A percentile compares a stretch with the other conserved stretches of the same genome.
These are phyloP conservation scores for Colletotrichum scovillei DNA, from an alignment of 2,329 filamentous ascomycete species.

Conservation along the genomic window DNA sequence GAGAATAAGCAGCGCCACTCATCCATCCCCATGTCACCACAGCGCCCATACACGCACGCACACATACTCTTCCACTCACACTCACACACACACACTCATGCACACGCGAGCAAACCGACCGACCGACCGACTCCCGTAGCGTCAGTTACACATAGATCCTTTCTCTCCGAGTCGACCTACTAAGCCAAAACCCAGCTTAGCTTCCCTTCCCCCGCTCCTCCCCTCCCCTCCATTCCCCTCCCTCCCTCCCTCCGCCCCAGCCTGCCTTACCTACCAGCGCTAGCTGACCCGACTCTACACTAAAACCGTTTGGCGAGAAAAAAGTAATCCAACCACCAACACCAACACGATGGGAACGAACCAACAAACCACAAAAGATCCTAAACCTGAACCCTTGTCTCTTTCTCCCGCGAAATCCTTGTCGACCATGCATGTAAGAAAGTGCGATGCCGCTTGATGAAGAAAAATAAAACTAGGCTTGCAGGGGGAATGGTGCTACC, in stretches of 20 bases:
- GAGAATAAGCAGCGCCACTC: not conserved
- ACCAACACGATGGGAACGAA: not conserved
- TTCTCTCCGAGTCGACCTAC: not conserved
- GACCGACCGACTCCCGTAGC: conserved; percentile 5
- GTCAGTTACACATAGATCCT: conserved; percentile 29
- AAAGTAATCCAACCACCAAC: not conserved
- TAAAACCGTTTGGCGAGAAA: not conserved
- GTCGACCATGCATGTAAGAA: conserved; percentile 27
- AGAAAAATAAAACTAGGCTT: not conserved
- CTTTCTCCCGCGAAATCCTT: not conserved
- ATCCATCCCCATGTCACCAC: not conserved
- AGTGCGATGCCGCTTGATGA: not conserved
- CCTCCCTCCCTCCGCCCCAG: not conserved
- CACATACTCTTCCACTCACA: not conserved
- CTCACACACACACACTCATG: not conserved
- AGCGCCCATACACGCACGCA: not conserved
- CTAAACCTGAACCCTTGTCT: not conserved
- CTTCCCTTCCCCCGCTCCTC: not conserved
- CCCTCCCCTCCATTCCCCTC: not conserved
- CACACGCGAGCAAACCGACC: no score
- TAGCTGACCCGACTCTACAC: not conserved
- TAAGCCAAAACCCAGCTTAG: conserved; percentile 2
- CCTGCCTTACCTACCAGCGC: not conserved
- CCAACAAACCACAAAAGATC: not conserved
- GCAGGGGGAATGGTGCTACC: conserved; percentile 11